phyloP scores from a whole-genome alignment of 495 filamentous ascomycete species.

The Penicilliopsis zonata region DNA sequence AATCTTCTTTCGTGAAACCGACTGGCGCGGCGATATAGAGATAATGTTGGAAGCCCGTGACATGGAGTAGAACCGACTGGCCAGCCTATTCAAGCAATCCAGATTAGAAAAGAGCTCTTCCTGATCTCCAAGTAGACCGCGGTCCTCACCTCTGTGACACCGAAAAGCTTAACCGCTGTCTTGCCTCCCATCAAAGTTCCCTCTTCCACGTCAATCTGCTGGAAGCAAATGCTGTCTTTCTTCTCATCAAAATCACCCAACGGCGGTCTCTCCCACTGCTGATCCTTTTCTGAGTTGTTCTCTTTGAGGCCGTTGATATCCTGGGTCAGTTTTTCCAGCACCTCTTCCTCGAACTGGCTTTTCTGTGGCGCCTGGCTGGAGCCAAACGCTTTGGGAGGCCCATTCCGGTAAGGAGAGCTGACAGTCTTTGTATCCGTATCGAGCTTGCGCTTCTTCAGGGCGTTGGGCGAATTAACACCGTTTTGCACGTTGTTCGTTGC shows the following conservation, averaged over 20 bases:
- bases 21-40: constrained; percentile 86
- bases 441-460: constrained; percentile 69
- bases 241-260: constrained; percentile 61
- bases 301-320: constrained; percentile 76
- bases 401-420: constrained; percentile 47
- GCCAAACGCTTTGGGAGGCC: constrained; percentile 42
- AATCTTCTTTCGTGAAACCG: constrained; percentile 64
- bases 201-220: constrained; percentile 93
- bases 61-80: constrained; percentile 89
- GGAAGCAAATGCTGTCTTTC: constrained; percentile 68
- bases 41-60: constrained; percentile 93
- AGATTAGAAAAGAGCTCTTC: not conserved
- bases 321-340: constrained; percentile 88
- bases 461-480: constrained; percentile 31
- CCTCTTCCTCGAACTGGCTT: constrained; percentile 86
- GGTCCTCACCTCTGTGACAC: constrained; percentile 83
- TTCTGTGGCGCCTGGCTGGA: constrained; percentile 66
- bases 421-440: constrained; percentile 43
- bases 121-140: not conserved
- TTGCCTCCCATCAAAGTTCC: constrained; percentile 61
- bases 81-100: constrained; percentile 40
- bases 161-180: constrained; percentile 77
- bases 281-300: constrained; percentile 82
- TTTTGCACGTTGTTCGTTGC: constrained; percentile 40
- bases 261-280: constrained; percentile 78